Percentiles rank a stretch among this genome's conserved stretches.
phyloP scores from a whole-genome alignment of 805 yeast species.

The Ogataea neopini region DNA sequence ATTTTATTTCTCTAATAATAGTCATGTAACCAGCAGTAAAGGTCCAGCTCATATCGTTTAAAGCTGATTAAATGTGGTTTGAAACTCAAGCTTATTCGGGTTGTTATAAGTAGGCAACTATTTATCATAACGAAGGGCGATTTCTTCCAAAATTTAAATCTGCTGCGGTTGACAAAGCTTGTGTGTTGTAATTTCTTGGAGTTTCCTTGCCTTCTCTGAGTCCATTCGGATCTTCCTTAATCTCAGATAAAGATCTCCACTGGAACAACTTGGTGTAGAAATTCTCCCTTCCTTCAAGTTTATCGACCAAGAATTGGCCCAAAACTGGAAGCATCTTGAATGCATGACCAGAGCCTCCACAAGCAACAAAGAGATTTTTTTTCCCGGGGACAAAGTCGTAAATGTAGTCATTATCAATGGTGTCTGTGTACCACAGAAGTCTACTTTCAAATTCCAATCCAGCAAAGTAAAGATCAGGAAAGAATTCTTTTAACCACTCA shows the following conservation, averaged over 20 bases:
- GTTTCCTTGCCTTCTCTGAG: constrained; percentile 27
- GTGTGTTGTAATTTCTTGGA: constrained; percentile 24
- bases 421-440: constrained; percentile 37
- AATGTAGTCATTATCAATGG: constrained; percentile 35
- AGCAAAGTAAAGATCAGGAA: constrained; percentile 32
- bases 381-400: constrained; percentile 36
- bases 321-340: constrained; percentile 38
- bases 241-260: constrained; percentile 35
- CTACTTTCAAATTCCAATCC: constrained; percentile 27
- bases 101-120: not conserved
- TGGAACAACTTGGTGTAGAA: constrained; percentile 33
- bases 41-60: no score
- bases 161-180: constrained; percentile 16
- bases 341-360: constrained; percentile 40
- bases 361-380: constrained; percentile 33
- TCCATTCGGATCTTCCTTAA: constrained; percentile 31
- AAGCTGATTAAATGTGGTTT: no score
- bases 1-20: no score
- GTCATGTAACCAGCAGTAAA: no score
- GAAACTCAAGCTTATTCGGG: no score
- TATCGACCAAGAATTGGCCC: constrained; percentile 35
- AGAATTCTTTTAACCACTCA: constrained; percentile 27
- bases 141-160: constrained; percentile 17
- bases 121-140: not conserved
- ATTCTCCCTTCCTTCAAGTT: constrained; percentile 35